Evolutionary conservation across 108 stramenopile genomes (phyloP).

Genomic region (Aureococcus anophagefferens): DNA sequence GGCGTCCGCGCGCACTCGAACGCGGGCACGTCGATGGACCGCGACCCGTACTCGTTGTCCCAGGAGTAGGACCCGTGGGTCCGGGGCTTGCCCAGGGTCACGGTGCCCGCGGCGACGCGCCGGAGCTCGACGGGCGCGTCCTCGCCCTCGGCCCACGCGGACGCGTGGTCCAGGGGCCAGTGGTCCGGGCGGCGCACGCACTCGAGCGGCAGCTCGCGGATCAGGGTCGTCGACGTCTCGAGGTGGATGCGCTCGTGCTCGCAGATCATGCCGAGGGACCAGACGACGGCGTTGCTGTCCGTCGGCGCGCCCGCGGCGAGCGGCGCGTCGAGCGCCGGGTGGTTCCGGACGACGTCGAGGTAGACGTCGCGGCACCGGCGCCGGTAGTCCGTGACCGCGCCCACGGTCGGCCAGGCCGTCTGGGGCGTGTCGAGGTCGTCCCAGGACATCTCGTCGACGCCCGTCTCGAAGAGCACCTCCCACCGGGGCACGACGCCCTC

Average conservation of each 20-base stretch:
- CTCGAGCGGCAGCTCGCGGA: conserved; percentile 74
- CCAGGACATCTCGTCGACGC: conserved; percentile 95
- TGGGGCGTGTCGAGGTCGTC: conserved; percentile 81
- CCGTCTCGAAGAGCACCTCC: conserved; percentile 81
- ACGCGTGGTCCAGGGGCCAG: conserved; percentile 70
- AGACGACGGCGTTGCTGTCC: conserved; percentile 67
- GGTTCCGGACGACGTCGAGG: conserved; percentile 60
- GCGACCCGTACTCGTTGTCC: conserved; percentile 91
- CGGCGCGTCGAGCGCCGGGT: conserved; percentile 54
- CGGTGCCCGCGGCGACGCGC: conserved; percentile 33
- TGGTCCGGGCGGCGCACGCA: conserved; percentile 60
- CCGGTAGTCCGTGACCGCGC: conserved; percentile 73
- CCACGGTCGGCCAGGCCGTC: conserved; percentile 78
- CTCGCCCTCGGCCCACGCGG: conserved; percentile 11
- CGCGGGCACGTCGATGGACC: conserved; percentile 57
- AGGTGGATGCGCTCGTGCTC: conserved; percentile 93
- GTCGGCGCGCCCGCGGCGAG: conserved; percentile 39
- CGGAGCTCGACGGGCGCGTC: too few species aligned
- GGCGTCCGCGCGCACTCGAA: conserved; percentile 73
- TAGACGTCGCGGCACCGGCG: conserved; percentile 63
- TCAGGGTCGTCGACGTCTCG: conserved; percentile 84
- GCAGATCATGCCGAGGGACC: conserved; percentile 78
- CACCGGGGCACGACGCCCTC: conserved; percentile 68
- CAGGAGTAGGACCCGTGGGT: conserved; percentile 83
- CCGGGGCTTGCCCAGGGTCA: conserved; percentile 73